Evolutionary conservation across 1,284 basidiomycete species (phyloP).

Genomic region (Boletus hoseneyae): DNA sequence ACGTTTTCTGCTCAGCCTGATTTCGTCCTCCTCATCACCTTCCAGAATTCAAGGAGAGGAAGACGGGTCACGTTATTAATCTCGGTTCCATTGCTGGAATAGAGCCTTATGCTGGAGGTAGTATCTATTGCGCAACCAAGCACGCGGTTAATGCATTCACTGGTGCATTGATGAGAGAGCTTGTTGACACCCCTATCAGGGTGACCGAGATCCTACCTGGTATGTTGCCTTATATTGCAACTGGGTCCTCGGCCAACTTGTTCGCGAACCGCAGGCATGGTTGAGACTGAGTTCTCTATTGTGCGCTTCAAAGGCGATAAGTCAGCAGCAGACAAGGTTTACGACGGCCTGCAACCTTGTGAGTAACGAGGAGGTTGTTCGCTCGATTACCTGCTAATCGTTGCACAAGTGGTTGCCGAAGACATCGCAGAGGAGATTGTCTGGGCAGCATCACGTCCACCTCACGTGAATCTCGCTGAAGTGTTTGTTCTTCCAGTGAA

Average conservation of each 20-base stretch:
- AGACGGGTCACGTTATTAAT: slow-evolving; percentile 92
- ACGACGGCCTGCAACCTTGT: slow-evolving; percentile 81
- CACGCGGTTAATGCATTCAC: slow-evolving; percentile 90
- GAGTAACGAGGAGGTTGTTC: slow-evolving; percentile 31
- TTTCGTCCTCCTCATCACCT: background rate
- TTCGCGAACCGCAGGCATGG: slow-evolving; percentile 58
- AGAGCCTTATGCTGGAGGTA: slow-evolving; percentile 88
- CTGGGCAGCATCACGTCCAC: slow-evolving; percentile 86
- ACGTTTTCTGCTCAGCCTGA: slow-evolving; percentile 12
- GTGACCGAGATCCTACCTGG: slow-evolving; percentile 92
- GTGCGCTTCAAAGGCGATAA: slow-evolving; percentile 86
- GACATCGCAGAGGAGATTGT: slow-evolving; percentile 98
- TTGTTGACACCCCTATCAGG: slow-evolving; percentile 88
- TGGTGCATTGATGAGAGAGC: slow-evolving; percentile 77
- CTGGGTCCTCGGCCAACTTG: slow-evolving; percentile 1
- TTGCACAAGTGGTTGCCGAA: slow-evolving; percentile 59
- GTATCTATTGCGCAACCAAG: slow-evolving; percentile 82
- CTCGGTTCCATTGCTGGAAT: slow-evolving; percentile 91
- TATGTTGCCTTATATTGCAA: slow-evolving; percentile 27
- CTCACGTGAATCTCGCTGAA: slow-evolving; percentile 85
- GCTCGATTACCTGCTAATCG: slow-evolving; percentile 17
- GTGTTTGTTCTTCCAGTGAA: slow-evolving; percentile 77
- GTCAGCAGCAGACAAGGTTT: slow-evolving; percentile 81
- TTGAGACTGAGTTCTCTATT: slow-evolving; percentile 90
- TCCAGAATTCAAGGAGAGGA: slow-evolving; percentile 84